These are phyloP conservation scores for Pinus albicaulis DNA, from an alignment of 75 land plant genomes.

Conservation along the genomic window DNA sequence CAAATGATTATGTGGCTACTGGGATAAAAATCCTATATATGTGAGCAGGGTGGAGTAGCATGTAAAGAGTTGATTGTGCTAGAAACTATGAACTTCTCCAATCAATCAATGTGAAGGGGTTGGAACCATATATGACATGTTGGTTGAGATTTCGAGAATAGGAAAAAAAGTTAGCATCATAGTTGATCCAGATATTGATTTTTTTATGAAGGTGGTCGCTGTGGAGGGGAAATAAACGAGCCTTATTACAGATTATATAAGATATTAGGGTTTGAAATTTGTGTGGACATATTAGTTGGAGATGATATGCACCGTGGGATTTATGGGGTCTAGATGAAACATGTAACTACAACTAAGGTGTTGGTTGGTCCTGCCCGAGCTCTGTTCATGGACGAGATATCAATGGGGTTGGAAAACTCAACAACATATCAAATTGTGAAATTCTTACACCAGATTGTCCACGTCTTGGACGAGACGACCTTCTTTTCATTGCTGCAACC, in stretches of 20 bases:
- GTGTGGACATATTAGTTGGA: conserved; percentile 14
- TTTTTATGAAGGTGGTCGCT: conserved; percentile 56
- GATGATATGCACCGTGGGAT: conserved; percentile 16
- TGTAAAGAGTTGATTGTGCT: conserved; percentile 93
- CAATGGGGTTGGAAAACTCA: conserved; percentile 90
- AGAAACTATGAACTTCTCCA: conserved; percentile 86
- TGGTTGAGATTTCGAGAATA: conserved; percentile 39
- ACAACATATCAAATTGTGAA: conserved; percentile 87
- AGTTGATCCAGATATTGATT: conserved; percentile 54
- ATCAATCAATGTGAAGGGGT: conserved; percentile 71
- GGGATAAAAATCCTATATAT: too few species aligned
- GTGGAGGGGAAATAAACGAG: conserved; percentile 44
- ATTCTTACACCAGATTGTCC: conserved; percentile 29
- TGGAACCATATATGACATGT: conserved; percentile 61
- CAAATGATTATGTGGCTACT: too few species aligned
- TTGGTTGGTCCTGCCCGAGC: conserved; percentile 76
- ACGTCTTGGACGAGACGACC: conserved; percentile 68
- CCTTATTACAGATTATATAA: conserved; percentile 62
- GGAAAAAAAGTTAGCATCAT: conserved; percentile 47
- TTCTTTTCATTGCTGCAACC: conserved; percentile 75
- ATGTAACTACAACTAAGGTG: conserved; percentile 62
- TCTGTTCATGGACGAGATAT: conserved; percentile 86
- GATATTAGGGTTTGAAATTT: conserved; percentile 17
- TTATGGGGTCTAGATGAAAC: conserved; percentile 16
- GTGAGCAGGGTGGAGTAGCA: too few species aligned